Evolutionary conservation across 192 early-diverging fungal genomes (phyloP).

Genomic region (Martensiomyces pterosporus): DNA sequence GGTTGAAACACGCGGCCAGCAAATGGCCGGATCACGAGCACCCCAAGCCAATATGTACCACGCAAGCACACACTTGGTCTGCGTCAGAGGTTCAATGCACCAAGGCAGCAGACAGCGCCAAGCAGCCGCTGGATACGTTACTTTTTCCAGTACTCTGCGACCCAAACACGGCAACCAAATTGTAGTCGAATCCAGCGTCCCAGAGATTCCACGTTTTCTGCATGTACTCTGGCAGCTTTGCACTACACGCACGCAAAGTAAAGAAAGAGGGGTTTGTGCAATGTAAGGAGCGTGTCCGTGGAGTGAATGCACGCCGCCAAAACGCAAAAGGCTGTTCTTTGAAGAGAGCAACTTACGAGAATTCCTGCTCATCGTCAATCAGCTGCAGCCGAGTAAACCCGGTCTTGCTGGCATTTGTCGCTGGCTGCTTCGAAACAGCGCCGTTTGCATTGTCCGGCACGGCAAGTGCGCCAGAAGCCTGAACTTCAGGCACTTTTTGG

Average conservation of each 20-base stretch:
- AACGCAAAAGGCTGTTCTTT: background rate
- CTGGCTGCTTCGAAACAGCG: constrained; percentile 1
- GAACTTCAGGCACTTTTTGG: no score
- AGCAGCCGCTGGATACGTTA: no score
- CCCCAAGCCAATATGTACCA: no score
- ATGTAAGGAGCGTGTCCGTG: no score
- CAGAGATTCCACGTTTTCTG: constrained; percentile 72
- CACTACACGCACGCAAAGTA: constrained; percentile 40
- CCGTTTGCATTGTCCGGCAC: constrained; percentile 1
- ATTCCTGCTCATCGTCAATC: constrained; percentile 45
- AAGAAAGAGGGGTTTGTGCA: no score
- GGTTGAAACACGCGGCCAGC: no score
- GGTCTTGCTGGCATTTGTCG: background rate
- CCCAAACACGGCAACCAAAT: constrained; percentile 97
- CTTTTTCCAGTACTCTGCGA: constrained; percentile 98
- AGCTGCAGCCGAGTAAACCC: constrained; percentile 37
- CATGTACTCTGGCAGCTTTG: constrained; percentile 73
- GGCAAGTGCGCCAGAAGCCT: no score
- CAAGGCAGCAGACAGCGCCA: no score
- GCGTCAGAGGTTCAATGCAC: no score
- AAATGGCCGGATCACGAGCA: no score
- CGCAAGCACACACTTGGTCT: no score
- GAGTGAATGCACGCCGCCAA: background rate
- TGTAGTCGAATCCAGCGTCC: constrained; percentile 91
- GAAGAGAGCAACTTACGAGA: constrained; percentile 35